Conservation (phyloP, 2,329 filamentous ascomycete genomes). For the Hypoxylon sp. region DNA sequence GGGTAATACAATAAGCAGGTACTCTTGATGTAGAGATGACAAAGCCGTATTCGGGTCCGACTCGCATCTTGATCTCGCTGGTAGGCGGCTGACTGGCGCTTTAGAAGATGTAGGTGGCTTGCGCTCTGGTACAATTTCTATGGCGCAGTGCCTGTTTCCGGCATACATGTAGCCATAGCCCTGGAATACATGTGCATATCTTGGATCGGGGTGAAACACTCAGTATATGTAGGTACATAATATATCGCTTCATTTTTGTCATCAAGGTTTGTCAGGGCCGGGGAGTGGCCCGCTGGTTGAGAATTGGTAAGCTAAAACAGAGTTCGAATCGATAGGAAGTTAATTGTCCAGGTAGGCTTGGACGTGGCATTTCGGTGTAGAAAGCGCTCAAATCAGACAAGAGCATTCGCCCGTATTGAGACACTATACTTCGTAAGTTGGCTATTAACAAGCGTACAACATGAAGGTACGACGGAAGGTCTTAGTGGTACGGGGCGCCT, state of each 20-base stretch:
- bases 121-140: slow-evolving; percentile 8
- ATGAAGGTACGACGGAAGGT: slow-evolving; percentile 16
- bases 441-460: slow-evolving; percentile 8
- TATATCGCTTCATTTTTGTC: slow-evolving; percentile 18
- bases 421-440: slow-evolving; percentile 4
- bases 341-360: slow-evolving; percentile 13
- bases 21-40: slow-evolving; percentile 2
- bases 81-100: slow-evolving; percentile 29
- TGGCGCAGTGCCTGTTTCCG: slow-evolving; percentile 32
- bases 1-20: slow-evolving; percentile 29
- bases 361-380: slow-evolving; percentile 34
- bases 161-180: slow-evolving; percentile 7
- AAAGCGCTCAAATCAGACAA: slow-evolving; percentile 24
- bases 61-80: slow-evolving; percentile 24
- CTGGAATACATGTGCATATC: neutral
- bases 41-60: slow-evolving; percentile 32
- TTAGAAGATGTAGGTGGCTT: slow-evolving; percentile 36
- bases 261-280: slow-evolving; percentile 18
- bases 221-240: neutral
- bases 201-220: slow-evolving; percentile 17
- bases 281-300: neutral
- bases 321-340: slow-evolving; percentile 16
- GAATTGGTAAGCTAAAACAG: slow-evolving; percentile 6
- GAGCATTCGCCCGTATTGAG: slow-evolving; percentile 20
- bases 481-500: slow-evolving; percentile 30